Base-by-base conservation (phyloP, 352 stramenopile genomes). In the Globisporangium rhizosaccharum region DNA sequence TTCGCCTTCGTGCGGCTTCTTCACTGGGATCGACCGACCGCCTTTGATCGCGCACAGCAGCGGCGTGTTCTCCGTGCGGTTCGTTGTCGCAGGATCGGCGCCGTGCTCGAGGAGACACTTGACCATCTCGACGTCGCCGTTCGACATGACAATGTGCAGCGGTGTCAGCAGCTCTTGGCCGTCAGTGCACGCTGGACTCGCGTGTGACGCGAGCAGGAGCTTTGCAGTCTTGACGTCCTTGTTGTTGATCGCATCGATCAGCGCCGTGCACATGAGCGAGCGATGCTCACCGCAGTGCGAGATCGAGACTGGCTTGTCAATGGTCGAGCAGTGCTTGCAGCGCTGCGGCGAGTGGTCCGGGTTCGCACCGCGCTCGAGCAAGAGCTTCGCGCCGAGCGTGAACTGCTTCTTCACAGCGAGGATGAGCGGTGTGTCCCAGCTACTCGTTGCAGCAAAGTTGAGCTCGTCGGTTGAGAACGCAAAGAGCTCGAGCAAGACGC, bases 1-100 rank as follows among this genome's bases (percentile, higher is more conserved):
- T 61, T 90, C 77, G 30, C 74, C 77, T 54, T 78, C 68, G 41
- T 90, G 80, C 2, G 52, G 65, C 52, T 88, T 66, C 39, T 70
- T 70, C 0, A 59, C 65, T 36, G 75, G 63, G n/a, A 90, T 73
- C 1, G 77, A 82, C 41, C 82, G 66, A n/a, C 65, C 59, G 17
- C 67, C 65, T 4, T 72, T 48, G 18, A 87, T 66, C 0, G 80
- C 80, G 30, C 82, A 39, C 28, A 87, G 76, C 15, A 90, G 62
- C 7, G 77, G 66, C 2, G 78, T 68, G 26, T 67, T 65, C 1
- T 76, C 76, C 0, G 50, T 12, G 67, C 41, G 52, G 87, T 82
- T 0, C 62, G 39, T 44, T 74, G 66, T 33, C 75, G 69, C 52
- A 88, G 54, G 50, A 28, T 76, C 78, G 9, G 74, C 77, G 25